Evolutionary conservation across 1,139 yeast genomes (phyloP).

Genomic region (Candida sp.): DNA sequence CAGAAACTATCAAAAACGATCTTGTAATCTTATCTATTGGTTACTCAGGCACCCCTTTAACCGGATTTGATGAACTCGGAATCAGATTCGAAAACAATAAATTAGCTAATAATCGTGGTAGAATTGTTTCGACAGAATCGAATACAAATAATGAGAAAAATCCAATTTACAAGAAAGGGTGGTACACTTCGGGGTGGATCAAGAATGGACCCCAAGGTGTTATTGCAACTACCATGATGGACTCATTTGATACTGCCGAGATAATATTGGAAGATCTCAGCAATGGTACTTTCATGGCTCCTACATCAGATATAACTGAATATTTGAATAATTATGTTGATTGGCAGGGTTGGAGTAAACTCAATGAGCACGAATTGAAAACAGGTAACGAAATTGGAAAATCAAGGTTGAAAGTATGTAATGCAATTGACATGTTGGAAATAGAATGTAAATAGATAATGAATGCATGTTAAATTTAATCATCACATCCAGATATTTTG

Average conservation of each 20-base stretch:
- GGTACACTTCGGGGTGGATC: constrained; percentile 93
- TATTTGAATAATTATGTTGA: constrained; percentile 31
- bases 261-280: constrained; percentile 53
- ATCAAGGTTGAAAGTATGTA: constrained; percentile 54
- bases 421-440: constrained; percentile 48
- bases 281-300: constrained; percentile 26
- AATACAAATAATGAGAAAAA: constrained; percentile 17
- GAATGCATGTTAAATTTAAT: constrained; percentile 2
- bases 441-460: constrained; percentile 14
- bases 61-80: constrained; percentile 50
- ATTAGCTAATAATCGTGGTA: constrained; percentile 61
- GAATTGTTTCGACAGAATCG: constrained; percentile 36
- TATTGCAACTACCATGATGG: constrained; percentile 88
- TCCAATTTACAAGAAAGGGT: constrained; percentile 37
- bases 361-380: constrained; percentile 52
- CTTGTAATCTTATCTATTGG: constrained; percentile 85
- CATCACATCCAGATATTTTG: constrained; percentile 30
- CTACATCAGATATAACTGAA: constrained; percentile 11
- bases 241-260: constrained; percentile 73
- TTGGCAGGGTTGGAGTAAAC: constrained; percentile 74
- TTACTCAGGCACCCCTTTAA: constrained; percentile 65
- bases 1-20: constrained; percentile 47
- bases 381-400: constrained; percentile 49
- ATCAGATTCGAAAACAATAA: constrained; percentile 61
- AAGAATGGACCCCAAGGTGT: constrained; percentile 88